phyloP scores from a whole-genome alignment of 495 filamentous ascomycete genomes.

The Xylaria nigripes region DNA sequence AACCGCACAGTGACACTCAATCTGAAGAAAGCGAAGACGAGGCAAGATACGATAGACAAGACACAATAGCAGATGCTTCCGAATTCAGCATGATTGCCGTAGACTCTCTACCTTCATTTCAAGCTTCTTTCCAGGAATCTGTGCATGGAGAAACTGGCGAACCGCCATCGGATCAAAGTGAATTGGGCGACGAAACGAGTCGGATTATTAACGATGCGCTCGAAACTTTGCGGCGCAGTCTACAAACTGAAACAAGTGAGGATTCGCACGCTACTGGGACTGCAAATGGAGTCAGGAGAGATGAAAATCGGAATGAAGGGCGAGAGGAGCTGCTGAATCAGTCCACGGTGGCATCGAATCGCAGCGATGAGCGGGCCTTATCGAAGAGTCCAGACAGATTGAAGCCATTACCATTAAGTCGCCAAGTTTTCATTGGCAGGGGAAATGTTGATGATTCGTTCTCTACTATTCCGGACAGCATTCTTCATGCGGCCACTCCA shows the following conservation, averaged over 20 bases:
- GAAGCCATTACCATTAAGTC: constrained; percentile 15
- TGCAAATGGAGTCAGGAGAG: background rate
- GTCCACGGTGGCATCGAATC: constrained; percentile 8
- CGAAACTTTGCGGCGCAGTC: constrained; percentile 33
- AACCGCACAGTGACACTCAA: constrained; percentile 21
- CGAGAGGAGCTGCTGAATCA: constrained; percentile 3
- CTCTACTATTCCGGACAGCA: constrained; percentile 24
- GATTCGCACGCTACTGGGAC: background rate
- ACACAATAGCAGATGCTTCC: constrained; percentile 37
- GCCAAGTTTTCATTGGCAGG: constrained; percentile 21
- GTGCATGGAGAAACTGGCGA: constrained; percentile 24
- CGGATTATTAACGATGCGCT: constrained; percentile 37
- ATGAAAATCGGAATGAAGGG: constrained; percentile 7
- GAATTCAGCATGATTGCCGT: constrained; percentile 46
- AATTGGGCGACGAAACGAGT: constrained; percentile 38
- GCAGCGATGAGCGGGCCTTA: constrained; percentile 5
- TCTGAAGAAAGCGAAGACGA: constrained; percentile 13
- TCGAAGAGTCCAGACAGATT: constrained; percentile 17
- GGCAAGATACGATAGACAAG: constrained; percentile 20
- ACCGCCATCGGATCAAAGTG: constrained; percentile 16
- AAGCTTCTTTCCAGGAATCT: constrained; percentile 25
- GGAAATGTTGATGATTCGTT: constrained; percentile 22
- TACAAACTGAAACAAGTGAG: constrained; percentile 14
- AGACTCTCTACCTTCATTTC: constrained; percentile 36
- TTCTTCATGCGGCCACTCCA: constrained; percentile 23